A percentile compares a stretch with the other conserved stretches of the same genome.
These are phyloP conservation scores for Chaetoceros muelleri DNA, from an alignment of 108 stramenopile genomes.

Conservation along the genomic window DNA sequence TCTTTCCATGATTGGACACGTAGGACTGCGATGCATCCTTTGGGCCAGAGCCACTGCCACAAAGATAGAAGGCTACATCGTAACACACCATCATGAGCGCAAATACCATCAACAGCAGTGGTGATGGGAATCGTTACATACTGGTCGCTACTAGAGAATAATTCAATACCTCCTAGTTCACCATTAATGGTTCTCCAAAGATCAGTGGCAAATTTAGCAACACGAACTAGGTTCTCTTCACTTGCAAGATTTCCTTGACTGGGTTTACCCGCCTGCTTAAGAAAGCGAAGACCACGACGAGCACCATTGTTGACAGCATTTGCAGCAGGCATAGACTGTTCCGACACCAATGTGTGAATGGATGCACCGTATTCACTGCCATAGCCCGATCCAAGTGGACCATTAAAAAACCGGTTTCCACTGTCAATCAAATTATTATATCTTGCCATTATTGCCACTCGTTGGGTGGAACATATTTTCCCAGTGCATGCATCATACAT, in stretches of 20 bases:
- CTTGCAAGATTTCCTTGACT: constrained; percentile 23
- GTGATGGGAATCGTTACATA: not conserved
- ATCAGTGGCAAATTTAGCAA: constrained; percentile 65
- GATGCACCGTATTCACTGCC: constrained; percentile 77
- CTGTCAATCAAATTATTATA: constrained; percentile 43
- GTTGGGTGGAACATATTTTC: constrained; percentile 75
- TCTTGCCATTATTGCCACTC: constrained; percentile 60
- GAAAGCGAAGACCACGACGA: constrained; percentile 50
- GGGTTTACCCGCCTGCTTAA: constrained; percentile 47
- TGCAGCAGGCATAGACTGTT: constrained; percentile 57
- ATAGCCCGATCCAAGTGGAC: constrained; percentile 65
- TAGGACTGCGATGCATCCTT: constrained; percentile 39
- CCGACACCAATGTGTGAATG: constrained; percentile 39
- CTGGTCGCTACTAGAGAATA: not conserved
- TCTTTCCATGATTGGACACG: constrained; percentile 35
- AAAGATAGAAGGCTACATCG: constrained; percentile 61
- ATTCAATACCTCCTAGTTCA: constrained; percentile 16
- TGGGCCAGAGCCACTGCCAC: constrained; percentile 81
- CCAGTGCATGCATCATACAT: constrained; percentile 84
- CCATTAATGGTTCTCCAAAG: constrained; percentile 85
- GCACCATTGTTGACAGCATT: constrained; percentile 81
- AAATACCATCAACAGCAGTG: constrained; percentile 28
- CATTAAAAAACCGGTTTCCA: constrained; percentile 51
- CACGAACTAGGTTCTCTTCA: constrained; percentile 42
- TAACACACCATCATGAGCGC: constrained; percentile 51